A percentile compares a stretch with the other conserved stretches of the same genome.
Evolutionary conservation across 1,284 basidiomycete species (phyloP).

Genomic region (Cryptococcus amylolentus): DNA sequence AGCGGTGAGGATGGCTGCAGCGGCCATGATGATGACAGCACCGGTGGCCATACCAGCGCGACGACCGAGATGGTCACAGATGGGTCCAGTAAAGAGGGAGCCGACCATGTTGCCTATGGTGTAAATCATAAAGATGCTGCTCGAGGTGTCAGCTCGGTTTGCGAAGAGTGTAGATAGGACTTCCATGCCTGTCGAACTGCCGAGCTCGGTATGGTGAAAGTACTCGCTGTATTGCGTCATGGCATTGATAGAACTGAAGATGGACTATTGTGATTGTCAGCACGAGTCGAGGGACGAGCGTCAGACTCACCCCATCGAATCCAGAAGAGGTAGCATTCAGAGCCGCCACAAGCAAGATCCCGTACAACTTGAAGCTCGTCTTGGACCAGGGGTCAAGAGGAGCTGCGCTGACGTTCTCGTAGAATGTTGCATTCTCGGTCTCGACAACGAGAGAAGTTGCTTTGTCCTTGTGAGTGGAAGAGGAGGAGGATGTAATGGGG

Average conservation of each 20-base stretch:
- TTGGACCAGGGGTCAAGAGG: constrained; percentile 19
- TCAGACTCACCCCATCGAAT: constrained; percentile 18
- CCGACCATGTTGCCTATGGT: constrained; percentile 22
- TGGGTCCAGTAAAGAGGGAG: constrained; percentile 21
- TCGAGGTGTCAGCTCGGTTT: background rate
- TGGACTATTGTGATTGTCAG: background rate
- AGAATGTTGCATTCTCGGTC: constrained; percentile 10
- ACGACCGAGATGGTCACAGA: constrained; percentile 23
- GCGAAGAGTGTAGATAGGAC: background rate
- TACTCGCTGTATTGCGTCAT: constrained; percentile 20
- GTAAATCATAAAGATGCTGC: constrained; percentile 23
- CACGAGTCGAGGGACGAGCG: background rate
- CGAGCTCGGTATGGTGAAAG: constrained; percentile 16
- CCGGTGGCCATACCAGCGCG: constrained; percentile 22
- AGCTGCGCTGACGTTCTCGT: constrained; percentile 14
- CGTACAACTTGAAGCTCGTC: constrained; percentile 20
- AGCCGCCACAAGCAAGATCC: constrained; percentile 19
- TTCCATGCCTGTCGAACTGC: constrained; percentile 17
- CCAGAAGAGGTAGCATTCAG: constrained; percentile 21
- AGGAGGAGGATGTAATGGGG: background rate
- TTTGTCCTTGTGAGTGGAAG: background rate
- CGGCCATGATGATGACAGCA: constrained; percentile 52
- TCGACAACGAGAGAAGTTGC: background rate
- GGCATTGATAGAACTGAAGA: constrained; percentile 16
- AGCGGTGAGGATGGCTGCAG: constrained; percentile 51